Conservation (phyloP, 2,329 filamentous ascomycete genomes). For the Zymoseptoria passerinii region DNA sequence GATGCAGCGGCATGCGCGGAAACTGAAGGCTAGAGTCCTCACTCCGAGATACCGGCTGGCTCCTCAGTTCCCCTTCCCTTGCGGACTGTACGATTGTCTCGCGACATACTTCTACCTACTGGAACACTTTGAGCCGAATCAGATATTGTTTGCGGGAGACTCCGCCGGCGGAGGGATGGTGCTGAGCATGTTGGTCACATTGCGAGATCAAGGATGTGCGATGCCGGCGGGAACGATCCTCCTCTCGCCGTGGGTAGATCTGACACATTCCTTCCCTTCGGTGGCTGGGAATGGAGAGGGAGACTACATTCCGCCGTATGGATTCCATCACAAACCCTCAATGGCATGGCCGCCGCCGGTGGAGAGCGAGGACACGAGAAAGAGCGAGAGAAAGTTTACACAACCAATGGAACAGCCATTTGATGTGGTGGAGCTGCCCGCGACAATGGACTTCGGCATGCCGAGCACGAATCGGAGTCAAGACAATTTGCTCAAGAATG, state of each 20-base stretch:
- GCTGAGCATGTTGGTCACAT: conserved; percentile 63
- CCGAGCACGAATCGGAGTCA: conserved; percentile 9
- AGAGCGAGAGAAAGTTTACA: conserved; percentile 17
- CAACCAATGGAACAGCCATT: conserved; percentile 16
- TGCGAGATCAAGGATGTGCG: conserved; percentile 76
- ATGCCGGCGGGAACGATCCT: conserved; percentile 83
- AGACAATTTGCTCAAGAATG: conserved; percentile 10
- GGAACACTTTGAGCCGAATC: conserved; percentile 63
- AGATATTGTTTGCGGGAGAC: conserved; percentile 82
- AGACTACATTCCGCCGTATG: conserved; percentile 81
- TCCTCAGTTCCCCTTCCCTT: conserved; percentile 93
- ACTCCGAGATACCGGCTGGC: conserved; percentile 78
- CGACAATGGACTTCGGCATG: conserved; percentile 9
- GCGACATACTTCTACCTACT: conserved; percentile 81
- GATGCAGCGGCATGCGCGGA: conserved; percentile 89
- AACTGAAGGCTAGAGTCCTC: conserved; percentile 82
- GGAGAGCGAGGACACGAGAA: conserved; percentile 51
- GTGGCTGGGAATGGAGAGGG: conserved; percentile 61
- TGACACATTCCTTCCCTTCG: conserved; percentile 93
- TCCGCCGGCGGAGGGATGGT: conserved; percentile 92
- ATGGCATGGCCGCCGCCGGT: conserved; percentile 88
- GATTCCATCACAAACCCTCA: conserved; percentile 86
- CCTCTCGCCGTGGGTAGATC: conserved; percentile 90
- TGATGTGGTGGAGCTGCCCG: conserved; percentile 24
- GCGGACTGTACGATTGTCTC: conserved; percentile 80